Percentiles rank a stretch among this genome's conserved stretches.
These are phyloP conservation scores for Sisymbrium altissimum DNA, from an alignment of 345 rosid genomes.

Conservation along the genomic window DNA sequence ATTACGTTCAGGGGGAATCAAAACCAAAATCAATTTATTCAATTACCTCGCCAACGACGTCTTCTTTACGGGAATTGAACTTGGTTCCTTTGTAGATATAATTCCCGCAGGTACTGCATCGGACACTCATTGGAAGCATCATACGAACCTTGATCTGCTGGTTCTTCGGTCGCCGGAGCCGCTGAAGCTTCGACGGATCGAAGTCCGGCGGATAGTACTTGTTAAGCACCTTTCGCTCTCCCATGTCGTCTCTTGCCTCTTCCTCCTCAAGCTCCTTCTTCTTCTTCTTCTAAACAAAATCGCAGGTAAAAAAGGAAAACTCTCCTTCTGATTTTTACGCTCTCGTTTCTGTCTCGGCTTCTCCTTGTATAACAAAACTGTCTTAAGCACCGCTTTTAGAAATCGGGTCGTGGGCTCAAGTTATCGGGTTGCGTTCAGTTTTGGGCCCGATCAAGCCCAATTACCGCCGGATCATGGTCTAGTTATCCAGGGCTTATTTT, in stretches of 20 bases:
- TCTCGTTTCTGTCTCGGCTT: background rate
- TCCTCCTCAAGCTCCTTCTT: constrained; percentile 16
- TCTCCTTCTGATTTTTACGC: background rate
- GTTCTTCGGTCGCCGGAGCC: constrained; percentile 72
- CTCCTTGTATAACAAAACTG: background rate
- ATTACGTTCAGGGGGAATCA: background rate
- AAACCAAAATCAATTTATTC: background rate
- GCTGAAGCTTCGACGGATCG: constrained; percentile 79
- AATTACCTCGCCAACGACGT: constrained; percentile 78
- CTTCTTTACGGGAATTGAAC: constrained; percentile 91
- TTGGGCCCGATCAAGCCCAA: no score
- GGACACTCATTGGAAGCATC: constrained; percentile 99
- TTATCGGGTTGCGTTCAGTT: no score
- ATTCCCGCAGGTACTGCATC: constrained; percentile 82
- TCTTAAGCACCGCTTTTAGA: background rate
- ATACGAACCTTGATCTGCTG: constrained; percentile 90
- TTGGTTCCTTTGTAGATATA: constrained; percentile 93
- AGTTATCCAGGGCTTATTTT: no score
- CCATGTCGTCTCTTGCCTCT: constrained; percentile 47
- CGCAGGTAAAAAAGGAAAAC: background rate
- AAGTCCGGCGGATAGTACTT: constrained; percentile 97
- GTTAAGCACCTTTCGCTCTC: constrained; percentile 90
- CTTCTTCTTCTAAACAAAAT: constrained; percentile 2
- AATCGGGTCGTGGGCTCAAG: constrained; percentile 10
- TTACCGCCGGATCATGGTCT: no score